Base-by-base conservation (phyloP, 768 basidiomycete species). In the Tricholomella constricta region DNA sequence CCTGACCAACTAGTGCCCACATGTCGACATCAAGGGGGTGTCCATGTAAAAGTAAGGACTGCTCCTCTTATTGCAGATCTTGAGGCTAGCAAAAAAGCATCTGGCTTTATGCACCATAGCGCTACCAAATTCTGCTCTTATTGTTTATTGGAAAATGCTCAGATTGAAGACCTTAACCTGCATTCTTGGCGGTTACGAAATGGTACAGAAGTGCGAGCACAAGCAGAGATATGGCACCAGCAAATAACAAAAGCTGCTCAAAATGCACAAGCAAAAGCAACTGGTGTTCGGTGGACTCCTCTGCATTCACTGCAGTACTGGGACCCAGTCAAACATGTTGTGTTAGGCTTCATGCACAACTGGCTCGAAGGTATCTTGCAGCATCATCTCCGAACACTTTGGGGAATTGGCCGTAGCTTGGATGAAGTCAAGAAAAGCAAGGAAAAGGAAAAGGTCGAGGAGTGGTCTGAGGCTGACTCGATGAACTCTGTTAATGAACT, bases 291-390 rank as follows among this genome's bases (percentile, higher is more conserved):
- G 10, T 71, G 65, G 64, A 29, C 29, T 11, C 29, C 29, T 6
- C 34, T 69, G 10, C 61, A 65, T 51, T 23, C 47, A 27, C 52
- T 72, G 11, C 29, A 6, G 11, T 29, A 29, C 29, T 29, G 29
- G 11, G 29, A 29, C 11, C 11, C 11, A 45, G 62, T 70, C 11
- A 43, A 53, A 11, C 61, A 64, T 59, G 42, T 59, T 26, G 23
- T 68, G 9, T 55, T 72, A 23, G 69, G 67, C 3, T 57, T 61
- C 44, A 65, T 72, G 63, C 69, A 70, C 42, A 67, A 66, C 43
- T 62, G 54, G 55, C 40, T 67, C 1, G 63, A 65, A 48, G 66
- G 69, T 12, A 40, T 64, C 26, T 45, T 70, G 9, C 35, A 64
- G 40, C 40, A 62, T 48, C 65, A 69, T 23, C 51, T 66, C 27